A percentile compares a stretch with the other conserved stretches of the same genome.
These are phyloP conservation scores for Rasamsonia emersonii DNA, from an alignment of 2,329 filamentous ascomycete genomes.

Conservation along the genomic window DNA sequence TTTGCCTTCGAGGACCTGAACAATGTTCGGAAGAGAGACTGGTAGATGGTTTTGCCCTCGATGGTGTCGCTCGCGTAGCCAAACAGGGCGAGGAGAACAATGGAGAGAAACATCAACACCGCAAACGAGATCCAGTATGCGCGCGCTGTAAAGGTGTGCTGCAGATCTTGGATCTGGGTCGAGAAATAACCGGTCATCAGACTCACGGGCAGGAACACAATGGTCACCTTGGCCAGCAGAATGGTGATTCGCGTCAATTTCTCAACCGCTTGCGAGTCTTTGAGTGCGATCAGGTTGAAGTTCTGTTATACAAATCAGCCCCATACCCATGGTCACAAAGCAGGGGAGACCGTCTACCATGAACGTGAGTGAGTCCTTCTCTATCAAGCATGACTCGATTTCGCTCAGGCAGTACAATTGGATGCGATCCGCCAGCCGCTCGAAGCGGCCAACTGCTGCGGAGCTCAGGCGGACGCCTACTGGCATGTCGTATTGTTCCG, in stretches of 20 bases:
- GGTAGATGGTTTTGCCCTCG: conserved; percentile 46
- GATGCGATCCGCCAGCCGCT: conserved; percentile 52
- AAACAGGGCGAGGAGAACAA: conserved; percentile 50
- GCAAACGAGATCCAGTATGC: conserved; percentile 63
- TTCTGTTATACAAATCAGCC: conserved; percentile 43
- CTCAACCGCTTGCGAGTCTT: conserved; percentile 64
- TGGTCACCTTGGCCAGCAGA: conserved; percentile 64
- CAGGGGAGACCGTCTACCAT: conserved; percentile 43
- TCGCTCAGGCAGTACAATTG: conserved; percentile 54
- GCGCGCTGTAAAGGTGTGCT: conserved; percentile 48
- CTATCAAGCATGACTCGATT: conserved; percentile 55
- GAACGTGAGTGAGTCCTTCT: conserved; percentile 61
- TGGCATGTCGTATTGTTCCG: conserved; percentile 12
- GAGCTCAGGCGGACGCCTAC: conserved; percentile 36
- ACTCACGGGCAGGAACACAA: conserved; percentile 66
- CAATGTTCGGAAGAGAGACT: conserved; percentile 31
- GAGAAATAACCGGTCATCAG: conserved; percentile 70
- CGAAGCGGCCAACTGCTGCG: conserved; percentile 50
- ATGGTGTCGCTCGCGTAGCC: conserved; percentile 50
- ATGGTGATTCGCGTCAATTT: conserved; percentile 63
- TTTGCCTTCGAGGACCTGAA: conserved; percentile 23
- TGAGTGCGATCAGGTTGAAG: conserved; percentile 69
- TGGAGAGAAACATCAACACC: conserved; percentile 52
- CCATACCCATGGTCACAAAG: neutral
- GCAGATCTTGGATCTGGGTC: conserved; percentile 52